Percentiles rank a stretch among this genome's conserved stretches.
Evolutionary conservation across 164 flowering plant species (phyloP).

Genomic region (Echeveria elegans): DNA sequence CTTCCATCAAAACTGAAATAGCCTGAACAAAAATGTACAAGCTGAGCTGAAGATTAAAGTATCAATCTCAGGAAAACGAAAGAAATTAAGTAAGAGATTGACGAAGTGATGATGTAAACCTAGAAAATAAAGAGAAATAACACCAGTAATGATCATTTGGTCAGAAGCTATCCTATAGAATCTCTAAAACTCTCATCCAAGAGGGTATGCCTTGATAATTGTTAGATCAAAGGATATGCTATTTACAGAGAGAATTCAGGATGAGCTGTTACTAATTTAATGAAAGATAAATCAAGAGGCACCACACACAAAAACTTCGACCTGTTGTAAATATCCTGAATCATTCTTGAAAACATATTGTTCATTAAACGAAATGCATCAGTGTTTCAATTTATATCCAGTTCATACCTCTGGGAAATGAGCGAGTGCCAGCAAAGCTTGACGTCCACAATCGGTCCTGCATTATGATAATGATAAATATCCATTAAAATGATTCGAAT

Average conservation of each 20-base stretch:
- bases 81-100: neutral
- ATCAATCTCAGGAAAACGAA: neutral
- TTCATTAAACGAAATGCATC: neutral
- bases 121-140: neutral
- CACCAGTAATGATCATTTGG: neutral
- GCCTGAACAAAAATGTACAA: slow-evolving; percentile 31
- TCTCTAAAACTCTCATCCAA: neutral
- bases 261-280: neutral
- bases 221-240: too few relatives aligned
- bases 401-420: slow-evolving; percentile 76
- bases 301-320: neutral
- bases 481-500: neutral
- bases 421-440: slow-evolving; percentile 69
- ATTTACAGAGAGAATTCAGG: neutral
- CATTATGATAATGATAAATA: slow-evolving; percentile 15
- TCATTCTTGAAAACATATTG: neutral
- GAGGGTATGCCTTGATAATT: too few relatives aligned
- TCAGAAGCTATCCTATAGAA: neutral
- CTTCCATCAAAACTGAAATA: slow-evolving; percentile 54
- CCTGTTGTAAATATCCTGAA: neutral
- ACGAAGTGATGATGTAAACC: neutral
- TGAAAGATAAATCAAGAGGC: too few relatives aligned
- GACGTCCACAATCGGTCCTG: slow-evolving; percentile 94
- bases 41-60: neutral
- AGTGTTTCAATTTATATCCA: neutral